Percentiles rank a stretch among this genome's conserved stretches.
Evolutionary conservation across 2,329 filamentous ascomycete genomes (phyloP).

Genomic region (Chaetomium globosum): DNA sequence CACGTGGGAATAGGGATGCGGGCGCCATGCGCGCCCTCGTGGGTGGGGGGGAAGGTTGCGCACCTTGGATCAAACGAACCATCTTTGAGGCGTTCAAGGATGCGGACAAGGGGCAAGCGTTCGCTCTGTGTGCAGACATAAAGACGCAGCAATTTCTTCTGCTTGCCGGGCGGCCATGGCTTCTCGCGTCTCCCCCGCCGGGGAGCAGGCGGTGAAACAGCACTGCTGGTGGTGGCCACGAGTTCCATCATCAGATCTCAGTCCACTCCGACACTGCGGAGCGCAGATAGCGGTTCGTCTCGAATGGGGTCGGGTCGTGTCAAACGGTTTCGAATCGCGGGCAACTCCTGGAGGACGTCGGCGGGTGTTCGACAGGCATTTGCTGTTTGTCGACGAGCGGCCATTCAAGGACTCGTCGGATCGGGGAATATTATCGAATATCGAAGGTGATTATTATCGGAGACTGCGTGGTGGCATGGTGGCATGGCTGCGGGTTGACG

Average conservation of each 20-base stretch:
- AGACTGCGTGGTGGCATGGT: slow-evolving; percentile 15
- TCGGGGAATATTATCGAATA: background rate
- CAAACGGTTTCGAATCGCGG: slow-evolving; percentile 18
- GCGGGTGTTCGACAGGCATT: slow-evolving; percentile 8
- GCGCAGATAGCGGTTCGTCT: background rate
- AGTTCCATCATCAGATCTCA: slow-evolving; percentile 29
- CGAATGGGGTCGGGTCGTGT: background rate
- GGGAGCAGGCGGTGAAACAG: slow-evolving; percentile 31
- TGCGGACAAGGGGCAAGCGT: slow-evolving; percentile 36
- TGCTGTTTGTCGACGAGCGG: slow-evolving; percentile 8
- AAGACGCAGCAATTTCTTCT: slow-evolving; percentile 37
- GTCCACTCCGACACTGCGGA: slow-evolving; percentile 5
- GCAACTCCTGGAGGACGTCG: background rate
- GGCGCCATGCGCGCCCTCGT: background rate
- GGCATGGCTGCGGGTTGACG: slow-evolving; percentile 25
- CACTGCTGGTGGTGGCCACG: slow-evolving; percentile 26
- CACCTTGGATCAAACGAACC: slow-evolving; percentile 37
- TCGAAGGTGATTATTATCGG: background rate
- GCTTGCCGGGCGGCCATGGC: slow-evolving; percentile 37
- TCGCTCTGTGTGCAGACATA: slow-evolving; percentile 39
- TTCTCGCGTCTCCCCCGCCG: slow-evolving; percentile 37
- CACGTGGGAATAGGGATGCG: background rate
- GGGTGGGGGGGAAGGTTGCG: slow-evolving; percentile 19
- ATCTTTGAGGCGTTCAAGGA: slow-evolving; percentile 37
- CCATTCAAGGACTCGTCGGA: slow-evolving; percentile 15